Evolutionary conservation across 306 rosid genomes (phyloP).

Genomic region (Corylus avellana): DNA sequence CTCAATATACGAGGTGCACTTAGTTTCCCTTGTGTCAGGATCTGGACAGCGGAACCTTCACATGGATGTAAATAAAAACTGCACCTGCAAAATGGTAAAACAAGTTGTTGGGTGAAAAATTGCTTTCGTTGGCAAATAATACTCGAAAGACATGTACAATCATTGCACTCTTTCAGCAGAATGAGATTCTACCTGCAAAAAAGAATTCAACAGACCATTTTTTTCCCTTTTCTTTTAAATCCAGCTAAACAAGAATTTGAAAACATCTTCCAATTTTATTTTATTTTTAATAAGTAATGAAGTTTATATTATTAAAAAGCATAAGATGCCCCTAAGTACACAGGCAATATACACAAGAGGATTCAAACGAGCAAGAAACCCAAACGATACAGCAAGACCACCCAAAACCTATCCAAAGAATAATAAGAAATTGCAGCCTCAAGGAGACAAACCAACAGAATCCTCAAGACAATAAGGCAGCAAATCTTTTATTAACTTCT

Average conservation of each 20-base stretch:
- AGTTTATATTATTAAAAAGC: too few relatives aligned
- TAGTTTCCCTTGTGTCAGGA: constrained; percentile 93
- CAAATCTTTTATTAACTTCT: constrained; percentile 3
- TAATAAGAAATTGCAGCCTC: constrained; percentile 13
- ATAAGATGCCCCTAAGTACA: too few relatives aligned
- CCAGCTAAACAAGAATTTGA: constrained; percentile 12
- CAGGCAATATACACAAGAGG: too few relatives aligned
- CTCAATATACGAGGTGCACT: constrained; percentile 98
- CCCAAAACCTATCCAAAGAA: background rate
- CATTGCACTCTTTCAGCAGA: background rate
- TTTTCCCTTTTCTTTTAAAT: constrained; percentile 7
- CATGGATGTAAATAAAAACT: constrained; percentile 95
- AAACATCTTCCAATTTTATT: background rate
- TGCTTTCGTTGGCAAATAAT: background rate
- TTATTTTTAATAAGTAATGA: too few relatives aligned
- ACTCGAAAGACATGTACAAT: background rate
- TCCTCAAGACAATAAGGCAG: constrained; percentile 9
- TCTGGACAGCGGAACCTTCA: constrained; percentile 88
- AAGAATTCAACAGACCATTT: background rate
- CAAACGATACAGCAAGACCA: too few relatives aligned
- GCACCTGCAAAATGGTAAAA: constrained; percentile 57
- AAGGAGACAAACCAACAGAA: constrained; percentile 16
- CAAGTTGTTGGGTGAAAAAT: background rate
- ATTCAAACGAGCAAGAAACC: too few relatives aligned
- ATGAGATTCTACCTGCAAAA: constrained; percentile 2